Conservation (phyloP, 768 basidiomycete genomes). For the Rhizopogon rudus region DNA sequence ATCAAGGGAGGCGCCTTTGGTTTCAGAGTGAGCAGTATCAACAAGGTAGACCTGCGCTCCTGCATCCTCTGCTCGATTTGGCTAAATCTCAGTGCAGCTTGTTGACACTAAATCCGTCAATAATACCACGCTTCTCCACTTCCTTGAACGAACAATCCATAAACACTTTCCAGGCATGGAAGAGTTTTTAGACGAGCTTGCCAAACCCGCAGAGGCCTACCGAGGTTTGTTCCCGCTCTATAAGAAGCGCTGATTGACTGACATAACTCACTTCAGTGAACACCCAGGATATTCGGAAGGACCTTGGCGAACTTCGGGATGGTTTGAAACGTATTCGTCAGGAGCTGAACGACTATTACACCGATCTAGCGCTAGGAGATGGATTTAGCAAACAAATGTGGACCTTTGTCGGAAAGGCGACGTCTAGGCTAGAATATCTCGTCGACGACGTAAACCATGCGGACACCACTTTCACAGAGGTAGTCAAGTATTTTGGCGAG, state of each 20-base stretch:
- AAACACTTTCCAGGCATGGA: constrained; percentile 88
- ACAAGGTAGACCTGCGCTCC: constrained; percentile 56
- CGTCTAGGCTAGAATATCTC: constrained; percentile 72
- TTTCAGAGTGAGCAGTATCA: constrained; percentile 96
- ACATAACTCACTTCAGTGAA: constrained; percentile 53
- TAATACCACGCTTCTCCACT: constrained; percentile 92
- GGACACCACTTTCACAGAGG: constrained; percentile 77
- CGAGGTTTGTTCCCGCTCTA: constrained; percentile 52
- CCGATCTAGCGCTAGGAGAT: constrained; percentile 65
- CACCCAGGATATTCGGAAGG: constrained; percentile 79
- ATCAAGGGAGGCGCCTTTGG: constrained; percentile 96
- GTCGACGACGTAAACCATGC: constrained; percentile 85
- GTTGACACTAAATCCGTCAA: constrained; percentile 97
- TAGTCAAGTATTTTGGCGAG: constrained; percentile 89
- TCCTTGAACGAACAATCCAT: constrained; percentile 83
- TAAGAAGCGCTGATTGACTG: background rate
- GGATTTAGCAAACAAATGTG: constrained; percentile 91
- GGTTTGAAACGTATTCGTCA: constrained; percentile 76
- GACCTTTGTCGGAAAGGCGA: constrained; percentile 77
- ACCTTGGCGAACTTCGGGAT: constrained; percentile 63
- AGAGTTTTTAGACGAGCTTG: constrained; percentile 82
- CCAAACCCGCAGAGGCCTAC: constrained; percentile 88
- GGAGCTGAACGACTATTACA: constrained; percentile 77
- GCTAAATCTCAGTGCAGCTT: constrained; percentile 45
- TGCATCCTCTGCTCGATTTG: background rate